Conservation (phyloP, 352 stramenopile species). For the Pythium grandisporangium region DNA sequence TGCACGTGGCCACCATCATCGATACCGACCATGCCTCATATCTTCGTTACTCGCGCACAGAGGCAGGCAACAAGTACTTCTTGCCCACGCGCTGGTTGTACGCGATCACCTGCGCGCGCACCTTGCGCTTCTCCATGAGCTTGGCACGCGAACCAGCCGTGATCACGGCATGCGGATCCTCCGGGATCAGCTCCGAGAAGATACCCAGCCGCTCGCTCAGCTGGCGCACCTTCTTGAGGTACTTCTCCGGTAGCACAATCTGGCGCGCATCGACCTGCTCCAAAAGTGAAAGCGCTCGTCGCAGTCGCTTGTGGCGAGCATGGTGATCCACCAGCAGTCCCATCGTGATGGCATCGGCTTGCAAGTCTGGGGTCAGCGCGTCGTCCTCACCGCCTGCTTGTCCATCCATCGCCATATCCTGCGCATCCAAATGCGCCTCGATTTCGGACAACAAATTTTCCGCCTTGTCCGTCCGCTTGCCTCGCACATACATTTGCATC, state of each 20-base stretch:
- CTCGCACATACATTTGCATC: conserved; percentile 77
- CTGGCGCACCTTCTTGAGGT: conserved; percentile 62
- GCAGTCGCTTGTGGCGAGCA: conserved; percentile 48
- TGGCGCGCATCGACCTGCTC: conserved; percentile 46
- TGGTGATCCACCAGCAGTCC: conserved; percentile 72
- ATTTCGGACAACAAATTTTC: conserved; percentile 38
- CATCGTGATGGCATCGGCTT: conserved; percentile 46
- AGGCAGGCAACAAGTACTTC: conserved; percentile 56
- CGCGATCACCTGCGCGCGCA: conserved; percentile 51
- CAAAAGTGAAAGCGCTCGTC: conserved; percentile 51
- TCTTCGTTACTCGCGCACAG: conserved; percentile 15
- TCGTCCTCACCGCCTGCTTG: conserved; percentile 35
- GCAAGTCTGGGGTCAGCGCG: too few species aligned
- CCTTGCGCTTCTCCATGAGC: conserved; percentile 72
- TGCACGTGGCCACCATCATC: too few species aligned
- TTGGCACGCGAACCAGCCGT: conserved; percentile 49
- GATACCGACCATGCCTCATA: too few species aligned
- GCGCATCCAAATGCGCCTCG: conserved; percentile 23
- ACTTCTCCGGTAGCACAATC: conserved; percentile 44
- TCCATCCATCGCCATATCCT: too few species aligned
- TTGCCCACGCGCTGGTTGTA: conserved; percentile 71
- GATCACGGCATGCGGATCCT: conserved; percentile 65
- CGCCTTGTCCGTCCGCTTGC: conserved; percentile 46
- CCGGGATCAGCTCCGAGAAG: conserved; percentile 70
- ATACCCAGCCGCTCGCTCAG: conserved; percentile 56